Conservation (phyloP, 129 eudicot genomes). For the Solidago caesia region DNA sequence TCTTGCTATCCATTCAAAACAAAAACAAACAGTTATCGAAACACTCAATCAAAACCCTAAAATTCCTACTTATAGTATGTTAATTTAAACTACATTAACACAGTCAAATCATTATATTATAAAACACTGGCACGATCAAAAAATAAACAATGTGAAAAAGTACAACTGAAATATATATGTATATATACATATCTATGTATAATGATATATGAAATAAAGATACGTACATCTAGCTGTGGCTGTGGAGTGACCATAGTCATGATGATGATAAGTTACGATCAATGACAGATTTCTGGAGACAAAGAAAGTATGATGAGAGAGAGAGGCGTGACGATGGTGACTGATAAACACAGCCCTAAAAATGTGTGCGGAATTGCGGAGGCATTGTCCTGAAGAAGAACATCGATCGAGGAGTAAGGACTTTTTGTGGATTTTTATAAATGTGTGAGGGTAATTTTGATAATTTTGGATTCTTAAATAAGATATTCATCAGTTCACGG, state of each 20-base stretch:
- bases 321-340: constrained; percentile 33
- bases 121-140: constrained; percentile 37
- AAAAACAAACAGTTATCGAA: constrained; percentile 1
- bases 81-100: constrained; percentile 34
- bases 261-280: constrained; percentile 41
- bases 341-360: constrained; percentile 36
- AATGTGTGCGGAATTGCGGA: constrained; percentile 15
- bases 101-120: background rate
- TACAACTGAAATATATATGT: background rate
- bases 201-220: background rate
- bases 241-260: constrained; percentile 90
- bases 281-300: constrained; percentile 28
- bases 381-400: constrained; percentile 21
- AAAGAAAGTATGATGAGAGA: constrained; percentile 21
- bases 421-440: constrained; percentile 19
- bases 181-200: background rate
- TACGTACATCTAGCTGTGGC: constrained; percentile 70
- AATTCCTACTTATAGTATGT: constrained; percentile 13
- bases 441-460: constrained; percentile 20
- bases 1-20: constrained; percentile 53
- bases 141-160: constrained; percentile 6
- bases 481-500: too few species aligned
- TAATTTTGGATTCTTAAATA: background rate
- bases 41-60: constrained; percentile 27
- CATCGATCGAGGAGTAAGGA: constrained; percentile 39